These are phyloP conservation scores for Thalia dealbata DNA, from an alignment of 176 grass and related monocot species.

Conservation along the genomic window DNA sequence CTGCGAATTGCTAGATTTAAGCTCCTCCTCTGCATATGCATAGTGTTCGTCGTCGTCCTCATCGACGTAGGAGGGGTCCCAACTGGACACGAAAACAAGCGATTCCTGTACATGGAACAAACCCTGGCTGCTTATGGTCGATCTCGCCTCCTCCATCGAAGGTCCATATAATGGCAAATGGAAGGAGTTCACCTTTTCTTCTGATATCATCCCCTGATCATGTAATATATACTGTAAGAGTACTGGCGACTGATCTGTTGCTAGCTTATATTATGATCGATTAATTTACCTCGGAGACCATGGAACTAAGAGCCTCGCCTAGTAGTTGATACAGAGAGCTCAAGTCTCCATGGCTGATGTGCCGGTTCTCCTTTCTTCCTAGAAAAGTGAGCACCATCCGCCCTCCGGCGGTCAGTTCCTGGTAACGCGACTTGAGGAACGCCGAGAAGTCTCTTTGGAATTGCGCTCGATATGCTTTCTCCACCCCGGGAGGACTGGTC, in stretches of 20 bases:
- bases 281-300: conserved; percentile 16
- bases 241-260: too few species aligned
- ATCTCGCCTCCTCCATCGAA: conserved; percentile 46
- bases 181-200: conserved; percentile 21
- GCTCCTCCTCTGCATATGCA: too few species aligned
- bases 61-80: conserved; percentile 30
- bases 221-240: too few species aligned
- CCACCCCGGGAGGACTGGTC: conserved; percentile 1
- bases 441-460: conserved; percentile 9
- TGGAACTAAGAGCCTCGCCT: conserved; percentile 7
- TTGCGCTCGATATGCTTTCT: conserved; percentile 7
- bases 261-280: too few species aligned
- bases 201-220: neutral
- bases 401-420: conserved; percentile 2
- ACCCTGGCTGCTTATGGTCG: conserved; percentile 11
- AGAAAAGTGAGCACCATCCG: conserved; percentile 7
- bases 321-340: neutral
- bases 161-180: conserved; percentile 53
- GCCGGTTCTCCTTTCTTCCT: neutral
- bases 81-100: conserved; percentile 38
- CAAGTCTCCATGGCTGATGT: neutral
- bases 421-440: conserved; percentile 11
- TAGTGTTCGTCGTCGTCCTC: conserved; percentile 3
- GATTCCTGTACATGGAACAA: conserved; percentile 34
- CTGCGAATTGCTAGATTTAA: conserved; percentile 13